phyloP scores from a whole-genome alignment of 139 green algal species.

The Coelastrella sp. region DNA sequence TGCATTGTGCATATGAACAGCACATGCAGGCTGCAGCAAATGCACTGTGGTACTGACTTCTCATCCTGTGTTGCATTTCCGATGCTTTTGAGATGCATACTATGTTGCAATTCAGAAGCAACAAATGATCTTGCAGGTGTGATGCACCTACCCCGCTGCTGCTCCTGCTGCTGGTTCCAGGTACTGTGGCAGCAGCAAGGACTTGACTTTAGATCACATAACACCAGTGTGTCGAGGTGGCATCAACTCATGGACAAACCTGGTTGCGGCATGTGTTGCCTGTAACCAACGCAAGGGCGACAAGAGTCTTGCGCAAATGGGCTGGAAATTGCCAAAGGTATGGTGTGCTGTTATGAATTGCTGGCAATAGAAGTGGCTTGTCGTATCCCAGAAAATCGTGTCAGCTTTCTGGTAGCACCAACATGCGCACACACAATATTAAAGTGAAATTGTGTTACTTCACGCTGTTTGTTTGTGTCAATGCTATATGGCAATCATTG shows the following conservation, averaged over 20 bases:
- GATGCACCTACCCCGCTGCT: neutral
- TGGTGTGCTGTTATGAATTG: neutral
- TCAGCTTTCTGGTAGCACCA: neutral
- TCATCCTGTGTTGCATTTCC: no score
- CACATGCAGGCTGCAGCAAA: no score
- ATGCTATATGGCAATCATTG: no score
- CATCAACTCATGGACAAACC: conserved; percentile 56
- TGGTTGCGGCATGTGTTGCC: conserved; percentile 50
- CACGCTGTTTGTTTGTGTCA: no score
- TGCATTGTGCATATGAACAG: no score
- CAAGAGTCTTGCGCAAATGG: conserved; percentile 49
- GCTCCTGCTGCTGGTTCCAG: conserved; percentile 36
- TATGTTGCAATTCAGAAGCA: neutral
- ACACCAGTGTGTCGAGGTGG: conserved; percentile 52
- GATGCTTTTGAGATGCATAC: no score
- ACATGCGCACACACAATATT: no score
- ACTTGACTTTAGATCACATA: conserved; percentile 63
- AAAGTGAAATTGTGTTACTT: no score
- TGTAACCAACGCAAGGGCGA: conserved; percentile 62
- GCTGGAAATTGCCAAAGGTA: conserved; percentile 46
- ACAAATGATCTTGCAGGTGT: neutral
- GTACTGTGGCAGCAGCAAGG: conserved; percentile 53
- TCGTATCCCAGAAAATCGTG: neutral
- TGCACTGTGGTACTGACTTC: no score
- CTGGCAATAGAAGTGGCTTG: neutral